A percentile compares a stretch with the other conserved stretches of the same genome.
Conservation (phyloP, 805 yeast genomes). For the Pichia cephalocereana region DNA sequence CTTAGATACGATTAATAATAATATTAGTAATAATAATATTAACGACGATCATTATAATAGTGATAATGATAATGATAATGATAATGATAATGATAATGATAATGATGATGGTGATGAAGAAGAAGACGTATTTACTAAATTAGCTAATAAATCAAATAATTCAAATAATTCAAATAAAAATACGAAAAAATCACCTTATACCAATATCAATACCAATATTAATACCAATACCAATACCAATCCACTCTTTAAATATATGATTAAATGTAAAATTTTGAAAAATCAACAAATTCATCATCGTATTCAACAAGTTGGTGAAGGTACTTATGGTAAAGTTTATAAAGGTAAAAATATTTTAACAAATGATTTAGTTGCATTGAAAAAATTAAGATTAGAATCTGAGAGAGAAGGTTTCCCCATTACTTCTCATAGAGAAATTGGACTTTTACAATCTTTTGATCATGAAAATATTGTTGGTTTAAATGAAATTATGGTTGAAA, state of each 20-base stretch:
- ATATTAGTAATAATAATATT: background rate
- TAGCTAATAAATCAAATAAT: background rate
- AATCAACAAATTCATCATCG: slow-evolving; percentile 42
- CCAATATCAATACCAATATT: too few species aligned
- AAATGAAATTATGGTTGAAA: slow-evolving; percentile 83
- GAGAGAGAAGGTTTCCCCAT: slow-evolving; percentile 96
- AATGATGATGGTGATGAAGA: slow-evolving; percentile 3
- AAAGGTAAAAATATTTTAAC: slow-evolving; percentile 71
- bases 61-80: background rate
- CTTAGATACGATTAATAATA: background rate
- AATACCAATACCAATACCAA: too few species aligned
- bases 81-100: background rate
- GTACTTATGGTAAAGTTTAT: slow-evolving; percentile 94
- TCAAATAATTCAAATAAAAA: too few species aligned
- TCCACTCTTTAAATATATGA: slow-evolving; percentile 1
- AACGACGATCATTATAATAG: background rate
- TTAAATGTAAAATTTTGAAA: background rate
- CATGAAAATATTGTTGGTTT: slow-evolving; percentile 78
- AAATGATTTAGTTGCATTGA: slow-evolving; percentile 71
- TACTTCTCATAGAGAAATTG: slow-evolving; percentile 88
- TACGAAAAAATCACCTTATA: background rate
- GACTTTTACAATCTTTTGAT: slow-evolving; percentile 70
- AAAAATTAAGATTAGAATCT: slow-evolving; percentile 70
- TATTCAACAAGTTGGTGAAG: slow-evolving; percentile 93
- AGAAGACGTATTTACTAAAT: slow-evolving; percentile 7